A percentile compares a stretch with the other conserved stretches of the same genome.
These are phyloP conservation scores for Durio zibethinus DNA, from an alignment of 345 rosid genomes.

Conservation along the genomic window DNA sequence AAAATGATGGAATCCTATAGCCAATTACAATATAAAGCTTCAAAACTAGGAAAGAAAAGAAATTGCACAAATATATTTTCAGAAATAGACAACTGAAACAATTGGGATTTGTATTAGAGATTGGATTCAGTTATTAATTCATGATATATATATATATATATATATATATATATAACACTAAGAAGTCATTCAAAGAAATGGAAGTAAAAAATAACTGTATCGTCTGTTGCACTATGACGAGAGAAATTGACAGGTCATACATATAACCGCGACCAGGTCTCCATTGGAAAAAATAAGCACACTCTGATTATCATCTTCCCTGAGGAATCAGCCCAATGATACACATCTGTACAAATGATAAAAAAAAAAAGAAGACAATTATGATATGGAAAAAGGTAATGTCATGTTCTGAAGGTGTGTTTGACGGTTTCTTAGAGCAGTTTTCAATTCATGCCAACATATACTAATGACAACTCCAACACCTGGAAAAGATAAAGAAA, in stretches of 20 bases:
- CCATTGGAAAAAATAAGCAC: constrained; percentile 85
- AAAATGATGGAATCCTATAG: not conserved
- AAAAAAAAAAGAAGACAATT: constrained; percentile 13
- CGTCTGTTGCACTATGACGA: not conserved
- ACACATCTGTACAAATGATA: constrained; percentile 56
- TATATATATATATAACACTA: not conserved
- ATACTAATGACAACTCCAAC: not conserved
- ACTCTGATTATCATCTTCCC: constrained; percentile 76
- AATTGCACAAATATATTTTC: too few species aligned
- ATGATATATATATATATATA: not conserved
- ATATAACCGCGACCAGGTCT: constrained; percentile 62
- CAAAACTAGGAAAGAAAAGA: too few species aligned
- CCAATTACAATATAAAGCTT: not conserved
- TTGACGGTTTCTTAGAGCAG: constrained; percentile 3
- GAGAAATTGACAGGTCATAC: constrained; percentile 40
- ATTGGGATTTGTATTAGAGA: not conserved
- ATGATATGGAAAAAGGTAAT: not conserved
- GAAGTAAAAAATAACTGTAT: not conserved
- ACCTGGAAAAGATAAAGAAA: not conserved
- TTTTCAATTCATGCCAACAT: not conserved
- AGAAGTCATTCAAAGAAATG: not conserved
- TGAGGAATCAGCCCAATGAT: constrained; percentile 74
- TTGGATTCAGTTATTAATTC: not conserved
- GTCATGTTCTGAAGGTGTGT: constrained; percentile 5
- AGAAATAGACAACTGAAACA: too few species aligned